Evolutionary conservation across 2,329 filamentous ascomycete genomes (phyloP).

Genomic region (Clarireedia paspali): DNA sequence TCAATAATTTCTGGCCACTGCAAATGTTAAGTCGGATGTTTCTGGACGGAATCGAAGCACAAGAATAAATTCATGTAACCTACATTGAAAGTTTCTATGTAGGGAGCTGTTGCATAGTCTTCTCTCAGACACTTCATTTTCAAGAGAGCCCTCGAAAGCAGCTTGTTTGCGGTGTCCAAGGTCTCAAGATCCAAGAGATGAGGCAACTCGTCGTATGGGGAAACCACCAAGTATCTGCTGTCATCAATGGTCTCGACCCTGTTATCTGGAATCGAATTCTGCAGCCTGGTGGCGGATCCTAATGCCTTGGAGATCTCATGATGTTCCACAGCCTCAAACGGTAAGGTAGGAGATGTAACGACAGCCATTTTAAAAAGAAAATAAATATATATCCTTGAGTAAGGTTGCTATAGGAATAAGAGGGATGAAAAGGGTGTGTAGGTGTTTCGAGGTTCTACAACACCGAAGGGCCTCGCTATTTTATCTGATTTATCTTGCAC

Average conservation of each 20-base stretch:
- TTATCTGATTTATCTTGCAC: background rate
- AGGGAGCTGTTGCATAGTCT: slow-evolving; percentile 72
- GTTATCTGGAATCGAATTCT: background rate
- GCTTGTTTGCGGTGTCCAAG: slow-evolving; percentile 55
- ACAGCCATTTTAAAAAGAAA: slow-evolving; percentile 9
- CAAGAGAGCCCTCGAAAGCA: slow-evolving; percentile 66
- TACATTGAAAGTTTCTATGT: slow-evolving; percentile 64
- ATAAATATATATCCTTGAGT: background rate
- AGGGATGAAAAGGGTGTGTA: background rate
- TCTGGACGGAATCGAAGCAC: background rate
- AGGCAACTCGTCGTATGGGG: slow-evolving; percentile 63
- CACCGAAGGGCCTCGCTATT: background rate
- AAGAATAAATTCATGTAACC: background rate
- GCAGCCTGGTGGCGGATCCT: background rate
- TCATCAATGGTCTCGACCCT: slow-evolving; percentile 1
- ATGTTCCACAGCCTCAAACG: background rate
- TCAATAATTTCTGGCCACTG: slow-evolving; percentile 54
- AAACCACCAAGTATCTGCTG: slow-evolving; percentile 49
- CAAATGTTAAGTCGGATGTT: background rate
- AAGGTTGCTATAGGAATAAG: background rate
- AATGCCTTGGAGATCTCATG: background rate
- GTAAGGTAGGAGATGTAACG: slow-evolving; percentile 9
- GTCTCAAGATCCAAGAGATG: slow-evolving; percentile 68
- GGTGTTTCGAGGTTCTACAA: background rate
- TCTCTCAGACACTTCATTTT: slow-evolving; percentile 51